Percentiles rank a stretch among this genome's conserved stretches.
Evolutionary conservation across 2,329 filamentous ascomycete species (phyloP).

Genomic region (Calonectria montana): DNA sequence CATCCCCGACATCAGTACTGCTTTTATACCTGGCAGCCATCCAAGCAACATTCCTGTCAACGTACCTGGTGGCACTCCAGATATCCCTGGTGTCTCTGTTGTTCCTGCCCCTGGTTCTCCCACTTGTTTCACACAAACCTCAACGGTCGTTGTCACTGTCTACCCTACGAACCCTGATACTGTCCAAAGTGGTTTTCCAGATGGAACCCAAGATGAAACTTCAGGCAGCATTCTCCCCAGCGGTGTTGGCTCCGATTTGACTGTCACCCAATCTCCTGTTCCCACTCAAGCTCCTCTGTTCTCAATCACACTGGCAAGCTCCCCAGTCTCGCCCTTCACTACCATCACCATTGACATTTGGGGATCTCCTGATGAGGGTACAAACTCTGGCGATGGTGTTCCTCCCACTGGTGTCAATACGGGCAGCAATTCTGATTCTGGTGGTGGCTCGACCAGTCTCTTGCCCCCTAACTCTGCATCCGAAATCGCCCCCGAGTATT

Average conservation of each 20-base stretch:
- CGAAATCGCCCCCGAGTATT: conserved; percentile 37
- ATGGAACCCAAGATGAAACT: conserved; percentile 7
- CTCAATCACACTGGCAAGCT: conserved; percentile 20
- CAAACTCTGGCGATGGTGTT: conserved; percentile 10
- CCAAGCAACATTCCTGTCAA: not conserved
- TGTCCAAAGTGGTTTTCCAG: conserved; percentile 10
- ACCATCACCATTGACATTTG: conserved; percentile 52
- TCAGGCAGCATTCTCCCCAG: conserved; percentile 21
- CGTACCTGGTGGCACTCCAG: not conserved
- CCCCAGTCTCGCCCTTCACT: conserved; percentile 46
- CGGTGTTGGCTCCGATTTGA: conserved; percentile 33
- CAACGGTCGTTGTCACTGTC: conserved; percentile 63
- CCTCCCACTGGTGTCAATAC: conserved; percentile 6
- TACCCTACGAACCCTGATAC: conserved; percentile 47
- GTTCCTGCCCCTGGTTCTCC: conserved; percentile 30
- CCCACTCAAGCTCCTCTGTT: conserved; percentile 41
- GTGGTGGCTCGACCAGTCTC: conserved; percentile 10
- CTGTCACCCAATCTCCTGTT: conserved; percentile 40
- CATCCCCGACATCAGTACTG: conserved; percentile 29
- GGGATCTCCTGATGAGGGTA: conserved; percentile 33
- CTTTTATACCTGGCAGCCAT: conserved; percentile 22
- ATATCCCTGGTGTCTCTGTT: conserved; percentile 13
- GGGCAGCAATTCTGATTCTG: conserved; percentile 21
- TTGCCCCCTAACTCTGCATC: conserved; percentile 28
- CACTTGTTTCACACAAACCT: conserved; percentile 54